Base-by-base conservation (phyloP, 2,329 filamentous ascomycete genomes). In the Cadophora luteo-olivacea region DNA sequence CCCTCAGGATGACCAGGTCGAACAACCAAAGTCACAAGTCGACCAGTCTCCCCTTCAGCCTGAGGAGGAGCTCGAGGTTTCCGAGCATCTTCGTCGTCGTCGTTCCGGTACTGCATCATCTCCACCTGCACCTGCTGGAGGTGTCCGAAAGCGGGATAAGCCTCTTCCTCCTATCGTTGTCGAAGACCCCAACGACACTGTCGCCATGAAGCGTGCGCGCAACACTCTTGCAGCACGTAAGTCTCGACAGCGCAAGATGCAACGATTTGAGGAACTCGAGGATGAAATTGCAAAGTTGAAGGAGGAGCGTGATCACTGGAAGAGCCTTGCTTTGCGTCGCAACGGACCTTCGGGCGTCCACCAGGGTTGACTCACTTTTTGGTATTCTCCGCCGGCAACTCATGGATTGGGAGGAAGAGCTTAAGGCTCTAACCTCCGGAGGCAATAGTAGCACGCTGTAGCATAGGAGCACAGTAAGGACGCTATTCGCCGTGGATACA, bases 161-260 rank as follows among this genome's bases (percentile, higher is more conserved):
- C 90, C 91, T 71, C 84, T 97, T 66, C 90, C 92, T 71, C 90
- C 91, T 7, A 94, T 97, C 78, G 83, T 91, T 69, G 87, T 94
- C 48, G 87, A 90, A 33, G 92, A 97, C 74, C 87, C 89, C 0
- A 82, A 75, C 52, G 94, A 97, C 76, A 87, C 86, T 11, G 79
- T 91, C n/a, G 93, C 93, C 24, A 87, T 94, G 85, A 97, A 97
- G 89, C 92, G 95, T 79, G 94, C 94, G 62, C 91, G 94, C 74
- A 98, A 97, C 80, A 97, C 94, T 9, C 87, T 97, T 79, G 95
- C 95, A 22, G 95, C 95, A 75, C 93, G 95, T 73, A 97, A 97
- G 83, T 97, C 94, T 69, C 91, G 95, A 64, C 91, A 93, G 77
- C 91, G 93, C 73, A 97, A 97, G 84, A 89, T 92, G 67, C 86